phyloP scores from a whole-genome alignment of 1,284 basidiomycete genomes.

The Ustilago esculenta region DNA sequence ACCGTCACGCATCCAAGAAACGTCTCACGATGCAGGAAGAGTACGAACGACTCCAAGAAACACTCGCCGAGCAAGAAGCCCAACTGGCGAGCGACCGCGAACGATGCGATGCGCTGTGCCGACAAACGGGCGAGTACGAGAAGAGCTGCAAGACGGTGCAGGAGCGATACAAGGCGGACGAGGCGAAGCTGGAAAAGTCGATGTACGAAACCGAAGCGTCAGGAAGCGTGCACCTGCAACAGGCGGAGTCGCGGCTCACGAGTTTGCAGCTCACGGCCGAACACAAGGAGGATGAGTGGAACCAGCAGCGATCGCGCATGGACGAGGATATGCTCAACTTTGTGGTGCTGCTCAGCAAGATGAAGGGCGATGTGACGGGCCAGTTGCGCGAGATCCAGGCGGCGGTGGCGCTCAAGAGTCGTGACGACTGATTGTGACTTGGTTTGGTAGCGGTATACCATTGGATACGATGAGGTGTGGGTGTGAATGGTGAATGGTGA shows the following conservation, averaged over 20 bases:
- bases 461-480: neutral
- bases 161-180: conserved; percentile 48
- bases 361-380: conserved; percentile 48
- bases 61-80: conserved; percentile 35
- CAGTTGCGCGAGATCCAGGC: conserved; percentile 48
- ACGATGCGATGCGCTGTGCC: conserved; percentile 28
- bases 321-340: conserved; percentile 54
- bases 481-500: no score
- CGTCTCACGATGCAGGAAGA: conserved; percentile 53
- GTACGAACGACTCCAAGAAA: conserved; percentile 48
- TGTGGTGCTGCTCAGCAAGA: conserved; percentile 50
- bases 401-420: conserved; percentile 47
- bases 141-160: conserved; percentile 51
- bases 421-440: conserved; percentile 37
- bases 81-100: conserved; percentile 39
- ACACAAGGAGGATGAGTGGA: conserved; percentile 50
- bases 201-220: conserved; percentile 49
- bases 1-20: conserved; percentile 47
- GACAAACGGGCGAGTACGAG: conserved; percentile 46
- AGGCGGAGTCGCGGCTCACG: conserved; percentile 42
- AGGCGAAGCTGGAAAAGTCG: conserved; percentile 42
- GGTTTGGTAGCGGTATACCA: conserved; percentile 21
- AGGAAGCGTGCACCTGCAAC: conserved; percentile 43
- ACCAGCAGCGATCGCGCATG: conserved; percentile 41
- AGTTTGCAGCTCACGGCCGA: conserved; percentile 45